These are phyloP conservation scores for Penicillium glabrum DNA, from an alignment of 2,329 filamentous ascomycete genomes.

Conservation along the genomic window DNA sequence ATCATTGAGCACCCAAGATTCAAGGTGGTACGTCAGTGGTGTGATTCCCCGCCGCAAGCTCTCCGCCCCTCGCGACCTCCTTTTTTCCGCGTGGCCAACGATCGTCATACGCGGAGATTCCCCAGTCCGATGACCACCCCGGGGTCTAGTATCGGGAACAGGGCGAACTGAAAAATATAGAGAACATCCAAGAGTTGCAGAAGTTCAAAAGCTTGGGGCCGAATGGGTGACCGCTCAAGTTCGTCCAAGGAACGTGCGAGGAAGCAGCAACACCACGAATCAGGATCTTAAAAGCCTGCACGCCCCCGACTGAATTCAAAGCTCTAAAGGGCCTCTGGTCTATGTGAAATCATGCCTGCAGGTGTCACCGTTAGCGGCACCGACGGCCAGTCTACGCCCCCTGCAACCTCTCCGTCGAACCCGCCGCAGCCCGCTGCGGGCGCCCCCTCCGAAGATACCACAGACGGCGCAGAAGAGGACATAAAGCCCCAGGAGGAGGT, in stretches of 20 bases:
- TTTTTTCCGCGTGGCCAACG: constrained; percentile 22
- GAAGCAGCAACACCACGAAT: constrained; percentile 9
- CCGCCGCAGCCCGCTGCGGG: constrained; percentile 6
- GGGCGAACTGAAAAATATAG: background rate
- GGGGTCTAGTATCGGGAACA: constrained; percentile 9
- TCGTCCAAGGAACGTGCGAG: constrained; percentile 13
- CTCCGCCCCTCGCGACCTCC: constrained; percentile 20
- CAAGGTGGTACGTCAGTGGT: background rate
- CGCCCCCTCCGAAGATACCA: constrained; percentile 7
- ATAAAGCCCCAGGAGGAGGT: constrained; percentile 5
- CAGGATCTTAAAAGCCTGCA: constrained; percentile 2
- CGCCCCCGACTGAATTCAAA: background rate
- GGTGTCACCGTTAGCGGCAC: constrained; percentile 28
- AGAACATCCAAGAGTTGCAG: background rate
- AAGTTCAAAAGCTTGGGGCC: constrained; percentile 3
- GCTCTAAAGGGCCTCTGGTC: constrained; percentile 11
- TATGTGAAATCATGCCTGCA: constrained; percentile 32
- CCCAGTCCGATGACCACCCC: constrained; percentile 21
- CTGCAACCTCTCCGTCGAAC: constrained; percentile 13
- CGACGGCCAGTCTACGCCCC: constrained; percentile 23
- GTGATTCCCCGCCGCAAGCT: constrained; percentile 14
- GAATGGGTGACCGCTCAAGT: constrained; percentile 19
- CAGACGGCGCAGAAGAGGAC: constrained; percentile 16
- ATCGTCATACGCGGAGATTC: constrained; percentile 22
- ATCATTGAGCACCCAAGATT: background rate